phyloP scores from a whole-genome alignment of 768 basidiomycete species.

The Termitomyces sp. region DNA sequence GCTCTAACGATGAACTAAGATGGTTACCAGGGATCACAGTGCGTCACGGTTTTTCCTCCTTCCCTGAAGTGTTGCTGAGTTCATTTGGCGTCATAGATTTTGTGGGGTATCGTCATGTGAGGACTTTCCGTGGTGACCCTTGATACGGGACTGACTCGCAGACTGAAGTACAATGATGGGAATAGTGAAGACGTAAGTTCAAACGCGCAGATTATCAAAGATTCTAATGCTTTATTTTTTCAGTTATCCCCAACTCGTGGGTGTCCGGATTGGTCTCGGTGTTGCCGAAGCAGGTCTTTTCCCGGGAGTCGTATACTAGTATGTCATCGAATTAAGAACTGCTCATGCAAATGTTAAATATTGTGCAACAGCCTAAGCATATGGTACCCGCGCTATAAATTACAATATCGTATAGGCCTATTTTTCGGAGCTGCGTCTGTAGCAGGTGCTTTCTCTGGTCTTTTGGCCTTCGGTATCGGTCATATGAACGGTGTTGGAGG shows the following conservation, averaged over 20 bases:
- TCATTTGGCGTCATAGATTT: constrained; percentile 28
- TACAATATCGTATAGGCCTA: constrained; percentile 54
- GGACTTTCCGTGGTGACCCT: constrained; percentile 10
- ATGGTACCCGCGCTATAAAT: constrained; percentile 62
- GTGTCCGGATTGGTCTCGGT: constrained; percentile 52
- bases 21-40: constrained; percentile 69
- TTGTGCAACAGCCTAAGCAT: constrained; percentile 44
- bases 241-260: constrained; percentile 60
- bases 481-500: constrained; percentile 44
- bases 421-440: constrained; percentile 64
- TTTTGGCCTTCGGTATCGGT: constrained; percentile 50
- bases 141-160: neutral
- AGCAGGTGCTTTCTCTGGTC: constrained; percentile 58
- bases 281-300: constrained; percentile 67
- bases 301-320: constrained; percentile 75
- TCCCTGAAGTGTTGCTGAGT: neutral
- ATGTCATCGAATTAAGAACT: constrained; percentile 8
- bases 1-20: constrained; percentile 18
- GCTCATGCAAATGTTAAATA: neutral
- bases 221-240: neutral
- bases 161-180: constrained; percentile 54
- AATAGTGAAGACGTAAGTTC: constrained; percentile 53
- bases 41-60: constrained; percentile 13
- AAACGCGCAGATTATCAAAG: neutral
- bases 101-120: constrained; percentile 63